Percentiles rank a stretch among this genome's conserved stretches.
Conservation (phyloP, 2,329 filamentous ascomycete species). For the Daldinia sp. region DNA sequence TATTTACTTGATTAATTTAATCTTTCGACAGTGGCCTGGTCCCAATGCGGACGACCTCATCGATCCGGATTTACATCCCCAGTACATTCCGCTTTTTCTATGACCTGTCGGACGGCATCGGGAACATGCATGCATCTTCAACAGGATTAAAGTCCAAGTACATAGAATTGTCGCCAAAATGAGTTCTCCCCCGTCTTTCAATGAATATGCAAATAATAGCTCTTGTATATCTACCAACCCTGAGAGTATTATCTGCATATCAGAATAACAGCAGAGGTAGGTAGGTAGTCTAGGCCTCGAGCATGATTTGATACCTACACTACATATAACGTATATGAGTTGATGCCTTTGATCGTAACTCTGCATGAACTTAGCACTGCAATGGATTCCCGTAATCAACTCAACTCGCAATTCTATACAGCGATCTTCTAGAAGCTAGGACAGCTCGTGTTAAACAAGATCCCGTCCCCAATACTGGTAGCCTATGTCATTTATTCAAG, state of each 20-base stretch:
- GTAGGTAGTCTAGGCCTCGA: not conserved
- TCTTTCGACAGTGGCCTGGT: too few relatives aligned
- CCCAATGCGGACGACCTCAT: not conserved
- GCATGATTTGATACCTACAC: not conserved
- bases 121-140: conserved; percentile 34
- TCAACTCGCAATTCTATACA: conserved; percentile 23
- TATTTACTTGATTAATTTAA: too few relatives aligned
- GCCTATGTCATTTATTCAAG: conserved; percentile 13
- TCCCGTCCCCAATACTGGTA: conserved; percentile 17
- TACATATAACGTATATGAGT: not conserved
- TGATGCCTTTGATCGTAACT: conserved; percentile 5
- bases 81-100: conserved; percentile 31
- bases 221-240: not conserved
- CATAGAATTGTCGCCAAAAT: conserved; percentile 31
- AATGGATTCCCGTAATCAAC: conserved; percentile 31
- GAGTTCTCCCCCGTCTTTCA: conserved; percentile 13
- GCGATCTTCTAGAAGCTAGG: conserved; percentile 10
- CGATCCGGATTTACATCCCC: conserved; percentile 3
- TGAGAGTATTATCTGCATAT: not conserved
- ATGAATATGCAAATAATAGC: not conserved
- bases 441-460: conserved; percentile 28
- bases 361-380: conserved; percentile 22
- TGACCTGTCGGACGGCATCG: conserved; percentile 38
- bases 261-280: not conserved
- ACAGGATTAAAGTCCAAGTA: conserved; percentile 39